A percentile compares a stretch with the other conserved stretches of the same genome.
These are phyloP conservation scores for Astrothelium macrocarpum DNA, from an alignment of 495 filamentous ascomycete genomes.

Conservation along the genomic window DNA sequence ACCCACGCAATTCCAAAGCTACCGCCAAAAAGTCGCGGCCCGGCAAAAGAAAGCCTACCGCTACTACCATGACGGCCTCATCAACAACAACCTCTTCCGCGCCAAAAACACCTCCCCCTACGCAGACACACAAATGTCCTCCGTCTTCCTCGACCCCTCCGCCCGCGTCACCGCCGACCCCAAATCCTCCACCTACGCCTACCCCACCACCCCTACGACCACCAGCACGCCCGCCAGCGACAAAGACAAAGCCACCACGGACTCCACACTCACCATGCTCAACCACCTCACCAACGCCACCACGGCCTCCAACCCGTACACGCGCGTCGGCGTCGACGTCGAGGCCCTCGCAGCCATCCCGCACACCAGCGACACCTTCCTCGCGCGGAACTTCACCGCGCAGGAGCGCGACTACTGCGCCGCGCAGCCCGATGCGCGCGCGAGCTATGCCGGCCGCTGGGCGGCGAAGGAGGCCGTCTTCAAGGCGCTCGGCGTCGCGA, in stretches of 20 bases:
- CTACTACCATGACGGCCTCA: constrained; percentile 93
- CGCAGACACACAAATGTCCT: constrained; percentile 69
- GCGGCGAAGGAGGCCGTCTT: constrained; percentile 97
- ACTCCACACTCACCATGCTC: constrained; percentile 58
- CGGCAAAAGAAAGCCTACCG: constrained; percentile 97
- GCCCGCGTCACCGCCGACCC: constrained; percentile 77
- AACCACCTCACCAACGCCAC: constrained; percentile 68
- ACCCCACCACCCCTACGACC: constrained; percentile 48
- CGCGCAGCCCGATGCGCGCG: constrained; percentile 63
- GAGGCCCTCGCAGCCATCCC: constrained; percentile 78
- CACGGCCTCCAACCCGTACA: constrained; percentile 48
- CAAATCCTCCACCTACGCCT: constrained; percentile 69
- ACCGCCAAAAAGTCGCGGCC: constrained; percentile 77
- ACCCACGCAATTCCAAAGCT: constrained; percentile 66
- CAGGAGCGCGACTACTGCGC: constrained; percentile 76
- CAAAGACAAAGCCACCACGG: constrained; percentile 36
- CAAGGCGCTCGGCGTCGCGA: constrained; percentile 84
- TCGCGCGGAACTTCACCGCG: constrained; percentile 87
- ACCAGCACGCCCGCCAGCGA: constrained; percentile 14
- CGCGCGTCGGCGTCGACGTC: constrained; percentile 85
- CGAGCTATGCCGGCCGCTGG: constrained; percentile 89
- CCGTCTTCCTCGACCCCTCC: constrained; percentile 90
- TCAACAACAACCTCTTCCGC: constrained; percentile 95
- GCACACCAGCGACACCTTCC: constrained; percentile 84
- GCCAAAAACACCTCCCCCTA: constrained; percentile 89